These are phyloP conservation scores for Gossypium trilobum DNA, from an alignment of 441 rosid species.

Conservation along the genomic window DNA sequence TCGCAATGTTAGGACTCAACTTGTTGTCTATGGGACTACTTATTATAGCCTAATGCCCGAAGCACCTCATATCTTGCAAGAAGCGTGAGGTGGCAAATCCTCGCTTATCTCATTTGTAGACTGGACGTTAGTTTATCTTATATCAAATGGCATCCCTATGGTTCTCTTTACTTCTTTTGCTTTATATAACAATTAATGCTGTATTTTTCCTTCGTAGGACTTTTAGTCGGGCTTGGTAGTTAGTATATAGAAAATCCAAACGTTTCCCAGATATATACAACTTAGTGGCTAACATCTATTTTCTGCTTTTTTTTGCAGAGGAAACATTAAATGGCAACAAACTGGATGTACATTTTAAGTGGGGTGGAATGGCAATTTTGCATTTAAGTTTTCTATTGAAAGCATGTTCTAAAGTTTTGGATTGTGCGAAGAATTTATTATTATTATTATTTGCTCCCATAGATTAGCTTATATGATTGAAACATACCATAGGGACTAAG, in stretches of 20 bases:
- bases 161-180: not conserved
- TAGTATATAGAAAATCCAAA: not conserved
- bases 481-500: not conserved
- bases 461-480: not conserved
- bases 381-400: not conserved
- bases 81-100: not conserved
- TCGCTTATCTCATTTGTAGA: not conserved
- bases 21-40: not conserved
- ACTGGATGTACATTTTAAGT: not conserved
- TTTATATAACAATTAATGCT: not conserved
- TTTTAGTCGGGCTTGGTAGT: not conserved
- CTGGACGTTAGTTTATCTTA: not conserved
- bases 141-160: too few species aligned
- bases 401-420: not conserved
- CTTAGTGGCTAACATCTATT: not conserved
- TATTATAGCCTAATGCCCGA: not conserved
- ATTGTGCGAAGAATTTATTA: not conserved
- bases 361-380: not conserved
- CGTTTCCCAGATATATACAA: not conserved
- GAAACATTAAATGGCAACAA: conserved; percentile 21
- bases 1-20: not conserved
- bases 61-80: not conserved
- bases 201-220: not conserved
- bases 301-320: conserved; percentile 24
- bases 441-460: not conserved